These are phyloP conservation scores for Solanum piurae DNA, from an alignment of 257 asterid genomes.

Conservation along the genomic window DNA sequence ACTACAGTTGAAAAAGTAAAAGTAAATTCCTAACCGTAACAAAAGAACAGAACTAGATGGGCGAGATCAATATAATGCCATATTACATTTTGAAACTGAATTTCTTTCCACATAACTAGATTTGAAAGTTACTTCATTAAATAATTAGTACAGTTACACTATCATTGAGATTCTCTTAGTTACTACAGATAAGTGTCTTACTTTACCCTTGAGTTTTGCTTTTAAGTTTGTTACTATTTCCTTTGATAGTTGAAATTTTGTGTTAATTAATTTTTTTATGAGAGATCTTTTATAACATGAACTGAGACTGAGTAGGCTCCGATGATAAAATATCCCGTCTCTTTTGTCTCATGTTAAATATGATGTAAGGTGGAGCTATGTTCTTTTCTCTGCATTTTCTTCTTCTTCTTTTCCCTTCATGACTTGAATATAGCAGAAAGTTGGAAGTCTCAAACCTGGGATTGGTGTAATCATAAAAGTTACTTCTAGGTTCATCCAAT, in stretches of 20 bases:
- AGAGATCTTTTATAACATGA: not conserved
- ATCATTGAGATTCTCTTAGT: not conserved
- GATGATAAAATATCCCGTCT: not conserved
- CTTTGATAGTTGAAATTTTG: not conserved
- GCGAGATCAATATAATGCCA: not conserved
- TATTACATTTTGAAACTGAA: not conserved
- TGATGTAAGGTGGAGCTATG: not conserved
- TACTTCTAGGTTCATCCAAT: not conserved
- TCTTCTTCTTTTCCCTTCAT: not conserved
- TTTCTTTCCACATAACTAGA: not conserved
- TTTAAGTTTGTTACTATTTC: not conserved
- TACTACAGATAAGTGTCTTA: not conserved
- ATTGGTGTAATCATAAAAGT: not conserved
- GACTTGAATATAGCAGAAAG: not conserved
- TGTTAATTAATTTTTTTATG: not conserved
- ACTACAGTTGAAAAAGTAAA: too few species aligned
- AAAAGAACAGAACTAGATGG: not conserved
- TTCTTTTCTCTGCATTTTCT: not conserved
- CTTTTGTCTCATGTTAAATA: not conserved
- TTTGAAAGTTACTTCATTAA: not conserved
- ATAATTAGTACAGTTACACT: not conserved
- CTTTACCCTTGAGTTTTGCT: not conserved
- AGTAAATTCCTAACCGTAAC: too few species aligned
- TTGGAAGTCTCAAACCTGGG: not conserved
- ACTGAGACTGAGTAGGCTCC: not conserved